Evolutionary conservation across 371 early-diverging fungal genomes (phyloP), one percentile per base, ranked within the genome.

Genomic region (Mortierella sp.): DNA sequence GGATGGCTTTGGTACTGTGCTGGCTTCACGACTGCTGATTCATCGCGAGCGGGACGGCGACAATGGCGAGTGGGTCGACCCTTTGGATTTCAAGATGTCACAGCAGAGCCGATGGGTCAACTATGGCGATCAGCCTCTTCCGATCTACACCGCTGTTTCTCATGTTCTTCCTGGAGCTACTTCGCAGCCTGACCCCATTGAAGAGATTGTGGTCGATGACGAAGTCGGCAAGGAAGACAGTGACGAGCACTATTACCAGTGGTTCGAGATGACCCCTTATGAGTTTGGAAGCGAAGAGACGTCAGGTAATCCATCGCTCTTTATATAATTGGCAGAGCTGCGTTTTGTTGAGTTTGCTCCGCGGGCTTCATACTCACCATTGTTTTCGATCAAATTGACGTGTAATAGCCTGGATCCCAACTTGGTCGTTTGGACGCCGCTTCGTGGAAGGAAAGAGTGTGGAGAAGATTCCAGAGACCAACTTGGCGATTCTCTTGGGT

Each of bases 191-290:
- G 57, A 60, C 7, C 55, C 21, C n/a, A 74, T 73, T 16, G 80
- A 79, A 24, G 73, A 82, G 5, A 26, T 81, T 48, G 60, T 83
- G 28, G 77, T 84, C 31, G 88, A 87, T 7, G 86, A 82, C 45
- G 73, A 84, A 74, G 57, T 70, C 47, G 81, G 42, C 48, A 75
- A 75, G 24, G 79, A 88, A 9, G 73, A 81, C 5, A 76, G 77
- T 0, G 77, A 77, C 8, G 75, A 76, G n/a, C 82, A 82, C 26
- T 87, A 88, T 72, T 95, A 93, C 76, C 95, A 94, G 71, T 96
- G 96, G 96, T 95, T 95, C 80, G 96, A 96, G 74, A 90, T 95
- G 79, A 94, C 92, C 2, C 96, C 96, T 4, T 95, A 92, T 78
- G 95, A 96, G 77, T 89, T 95, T 80, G 96, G 96, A 28, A 92